Percentiles rank a stretch among this genome's conserved stretches.
phyloP scores from a whole-genome alignment of 129 eudicot species.

The Apium graveolens region DNA sequence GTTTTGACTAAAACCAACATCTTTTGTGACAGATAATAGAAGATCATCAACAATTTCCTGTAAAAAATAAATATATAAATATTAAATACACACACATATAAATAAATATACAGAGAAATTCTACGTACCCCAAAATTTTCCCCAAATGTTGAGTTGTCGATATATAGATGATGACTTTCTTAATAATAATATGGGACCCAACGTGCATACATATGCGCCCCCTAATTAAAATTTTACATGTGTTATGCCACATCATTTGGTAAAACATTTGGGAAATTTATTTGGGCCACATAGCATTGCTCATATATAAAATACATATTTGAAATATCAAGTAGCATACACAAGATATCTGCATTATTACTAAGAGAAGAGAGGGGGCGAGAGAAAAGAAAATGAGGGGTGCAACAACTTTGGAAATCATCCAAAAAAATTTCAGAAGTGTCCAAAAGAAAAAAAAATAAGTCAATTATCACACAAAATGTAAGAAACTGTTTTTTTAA shows the following conservation, averaged over 20 bases:
- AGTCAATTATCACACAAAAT: neutral
- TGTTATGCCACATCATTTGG: no score
- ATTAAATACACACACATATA: neutral
- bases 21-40: slow-evolving; percentile 37
- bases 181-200: no score
- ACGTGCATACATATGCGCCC: no score
- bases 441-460: neutral
- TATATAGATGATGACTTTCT: no score
- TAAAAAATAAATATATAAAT: neutral
- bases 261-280: no score
- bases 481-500: neutral
- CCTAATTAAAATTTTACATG: no score
- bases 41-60: slow-evolving; percentile 63
- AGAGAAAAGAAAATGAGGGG: neutral
- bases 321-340: neutral
- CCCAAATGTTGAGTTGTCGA: no score
- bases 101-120: no score
- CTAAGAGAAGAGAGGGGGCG: neutral
- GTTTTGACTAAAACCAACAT: slow-evolving; percentile 79
- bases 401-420: neutral
- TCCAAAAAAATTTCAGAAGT: neutral
- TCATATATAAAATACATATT: no score
- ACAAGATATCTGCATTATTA: slow-evolving; percentile 11
- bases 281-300: no score
- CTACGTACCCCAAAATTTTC: no score